Evolutionary conservation across 495 filamentous ascomycete species (phyloP).

Genomic region (Rhypophila decipiens): DNA sequence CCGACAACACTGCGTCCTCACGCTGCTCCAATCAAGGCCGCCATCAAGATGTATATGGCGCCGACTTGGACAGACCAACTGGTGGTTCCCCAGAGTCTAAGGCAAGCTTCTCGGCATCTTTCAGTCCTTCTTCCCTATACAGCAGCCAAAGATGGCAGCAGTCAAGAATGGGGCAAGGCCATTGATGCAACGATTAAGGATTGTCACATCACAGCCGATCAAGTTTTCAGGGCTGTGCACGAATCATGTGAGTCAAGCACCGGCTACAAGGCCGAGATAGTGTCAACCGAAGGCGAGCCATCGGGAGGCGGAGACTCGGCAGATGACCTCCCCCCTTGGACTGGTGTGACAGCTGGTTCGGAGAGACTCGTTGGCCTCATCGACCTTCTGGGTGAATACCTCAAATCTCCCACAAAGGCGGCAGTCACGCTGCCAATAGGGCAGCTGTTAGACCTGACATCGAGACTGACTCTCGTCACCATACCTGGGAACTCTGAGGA

Average conservation of each 20-base stretch:
- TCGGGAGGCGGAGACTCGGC: constrained; percentile 31
- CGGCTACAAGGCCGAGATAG: constrained; percentile 25
- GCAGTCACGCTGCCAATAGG: constrained; percentile 59
- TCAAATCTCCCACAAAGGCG: constrained; percentile 50
- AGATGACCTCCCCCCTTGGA: constrained; percentile 60
- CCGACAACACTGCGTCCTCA: constrained; percentile 75
- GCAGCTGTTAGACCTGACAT: constrained; percentile 56
- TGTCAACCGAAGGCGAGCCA: constrained; percentile 33
- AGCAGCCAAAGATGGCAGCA: constrained; percentile 64
- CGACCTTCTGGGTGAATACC: constrained; percentile 45
- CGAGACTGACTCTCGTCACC: constrained; percentile 60
- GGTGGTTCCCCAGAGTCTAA: constrained; percentile 42
- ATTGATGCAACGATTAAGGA: constrained; percentile 52
- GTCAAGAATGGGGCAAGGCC: constrained; percentile 65
- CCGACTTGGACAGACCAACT: constrained; percentile 44
- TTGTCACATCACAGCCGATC: constrained; percentile 61
- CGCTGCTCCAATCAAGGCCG: constrained; percentile 54
- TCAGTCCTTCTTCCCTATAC: constrained; percentile 65
- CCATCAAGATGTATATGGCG: constrained; percentile 51
- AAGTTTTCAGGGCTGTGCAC: constrained; percentile 65
- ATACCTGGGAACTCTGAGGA: constrained; percentile 42
- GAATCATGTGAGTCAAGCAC: constrained; percentile 70
- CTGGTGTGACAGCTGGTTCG: constrained; percentile 61
- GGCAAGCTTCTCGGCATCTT: constrained; percentile 51
- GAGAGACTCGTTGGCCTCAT: constrained; percentile 61